Evolutionary conservation across 768 basidiomycete genomes (phyloP).

Genomic region (Rhizopogon salebrosus): DNA sequence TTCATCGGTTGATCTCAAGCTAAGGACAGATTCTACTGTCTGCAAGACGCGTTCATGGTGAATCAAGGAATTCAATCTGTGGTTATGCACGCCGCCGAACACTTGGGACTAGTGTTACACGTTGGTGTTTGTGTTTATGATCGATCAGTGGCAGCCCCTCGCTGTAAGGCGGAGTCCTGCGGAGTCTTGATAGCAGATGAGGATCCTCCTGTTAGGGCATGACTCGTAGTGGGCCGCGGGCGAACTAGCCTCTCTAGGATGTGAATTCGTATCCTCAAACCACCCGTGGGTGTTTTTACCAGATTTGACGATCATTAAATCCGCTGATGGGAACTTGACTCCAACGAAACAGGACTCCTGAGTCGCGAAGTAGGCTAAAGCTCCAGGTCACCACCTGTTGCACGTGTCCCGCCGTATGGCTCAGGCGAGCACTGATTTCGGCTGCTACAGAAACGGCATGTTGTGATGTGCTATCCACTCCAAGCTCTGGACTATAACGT

Average conservation of each 20-base stretch:
- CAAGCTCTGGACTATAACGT: background rate
- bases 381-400: background rate
- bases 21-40: background rate
- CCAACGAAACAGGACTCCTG: background rate
- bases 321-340: background rate
- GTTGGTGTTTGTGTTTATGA: background rate
- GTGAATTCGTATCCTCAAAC: background rate
- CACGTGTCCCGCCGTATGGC: background rate
- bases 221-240: background rate
- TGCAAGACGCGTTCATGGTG: background rate
- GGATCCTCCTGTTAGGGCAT: background rate
- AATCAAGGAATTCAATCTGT: background rate
- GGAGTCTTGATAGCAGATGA: background rate
- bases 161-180: background rate
- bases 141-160: slow-evolving; percentile 1
- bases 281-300: background rate
- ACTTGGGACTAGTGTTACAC: background rate
- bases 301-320: background rate
- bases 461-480: background rate
- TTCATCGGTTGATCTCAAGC: background rate
- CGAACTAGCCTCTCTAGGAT: background rate
- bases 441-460: background rate
- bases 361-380: background rate
- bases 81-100: background rate
- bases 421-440: background rate